These are phyloP conservation scores for Clonostachys sp. DNA, from an alignment of 2,329 filamentous ascomycete genomes.

Conservation along the genomic window DNA sequence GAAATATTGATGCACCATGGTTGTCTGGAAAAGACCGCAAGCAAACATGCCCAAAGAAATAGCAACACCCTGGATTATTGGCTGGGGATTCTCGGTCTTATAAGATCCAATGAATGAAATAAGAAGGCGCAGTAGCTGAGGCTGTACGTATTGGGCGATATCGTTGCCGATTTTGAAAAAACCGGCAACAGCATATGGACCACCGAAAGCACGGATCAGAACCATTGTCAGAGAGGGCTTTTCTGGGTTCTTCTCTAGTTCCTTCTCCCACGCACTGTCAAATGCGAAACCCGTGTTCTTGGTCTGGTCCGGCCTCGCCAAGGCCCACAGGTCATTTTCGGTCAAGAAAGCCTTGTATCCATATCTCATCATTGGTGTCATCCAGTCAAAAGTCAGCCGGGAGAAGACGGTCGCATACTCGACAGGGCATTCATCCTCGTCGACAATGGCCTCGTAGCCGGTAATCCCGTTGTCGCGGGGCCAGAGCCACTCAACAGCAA, in stretches of 20 bases:
- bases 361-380: conserved; percentile 96
- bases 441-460: conserved; percentile 50
- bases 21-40: conserved; percentile 81
- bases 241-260: conserved; percentile 63
- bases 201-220: conserved; percentile 77
- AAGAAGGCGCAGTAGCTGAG: conserved; percentile 79
- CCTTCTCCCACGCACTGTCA: conserved; percentile 68
- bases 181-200: conserved; percentile 75
- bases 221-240: conserved; percentile 74
- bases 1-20: conserved; percentile 95
- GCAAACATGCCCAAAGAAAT: conserved; percentile 92
- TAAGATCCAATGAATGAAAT: conserved; percentile 86
- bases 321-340: conserved; percentile 92
- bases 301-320: conserved; percentile 77
- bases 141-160: conserved; percentile 79
- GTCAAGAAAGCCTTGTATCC: conserved; percentile 90
- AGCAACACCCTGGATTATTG: conserved; percentile 76
- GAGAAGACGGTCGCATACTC: conserved; percentile 96
- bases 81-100: conserved; percentile 51
- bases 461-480: conserved; percentile 64
- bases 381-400: conserved; percentile 91
- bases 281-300: conserved; percentile 67
- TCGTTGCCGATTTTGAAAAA: conserved; percentile 91
- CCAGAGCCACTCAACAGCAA: conserved; percentile 79
- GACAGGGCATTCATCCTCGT: conserved; percentile 63